These are phyloP conservation scores for Lentinus brumalis DNA, from an alignment of 768 basidiomycete genomes.

Conservation along the genomic window DNA sequence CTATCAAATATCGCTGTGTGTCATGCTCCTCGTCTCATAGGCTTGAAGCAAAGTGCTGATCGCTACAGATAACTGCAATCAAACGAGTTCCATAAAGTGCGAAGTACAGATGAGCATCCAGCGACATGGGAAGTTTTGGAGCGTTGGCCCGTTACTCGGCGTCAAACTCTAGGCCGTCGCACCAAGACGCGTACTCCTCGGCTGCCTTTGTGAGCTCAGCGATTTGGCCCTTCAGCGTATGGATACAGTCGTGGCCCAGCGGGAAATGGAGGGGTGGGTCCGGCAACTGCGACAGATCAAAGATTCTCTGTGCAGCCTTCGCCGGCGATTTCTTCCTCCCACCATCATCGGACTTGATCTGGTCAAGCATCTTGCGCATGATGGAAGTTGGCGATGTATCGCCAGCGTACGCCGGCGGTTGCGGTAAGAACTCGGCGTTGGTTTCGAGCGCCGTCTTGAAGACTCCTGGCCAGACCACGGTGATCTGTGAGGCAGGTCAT, in stretches of 20 bases:
- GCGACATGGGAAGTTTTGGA: too few relatives aligned
- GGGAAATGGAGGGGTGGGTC: background rate
- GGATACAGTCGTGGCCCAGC: conserved; percentile 1
- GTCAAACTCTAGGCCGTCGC: background rate
- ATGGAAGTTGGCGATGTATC: too few relatives aligned
- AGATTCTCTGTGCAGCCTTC: background rate
- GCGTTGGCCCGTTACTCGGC: background rate
- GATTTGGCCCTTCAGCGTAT: background rate
- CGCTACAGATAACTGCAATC: too few relatives aligned
- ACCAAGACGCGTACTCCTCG: background rate
- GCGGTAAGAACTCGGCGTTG: background rate
- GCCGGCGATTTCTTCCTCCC: too few relatives aligned
- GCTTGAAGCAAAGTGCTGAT: too few relatives aligned
- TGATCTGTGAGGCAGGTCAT: background rate
- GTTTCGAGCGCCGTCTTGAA: conserved; percentile 17
- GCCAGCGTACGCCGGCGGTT: conserved; percentile 20
- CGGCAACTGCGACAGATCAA: background rate
- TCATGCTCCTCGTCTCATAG: too few relatives aligned
- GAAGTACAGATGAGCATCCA: too few relatives aligned
- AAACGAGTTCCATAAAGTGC: too few relatives aligned
- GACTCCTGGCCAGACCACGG: conserved; percentile 20
- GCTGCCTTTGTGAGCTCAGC: background rate
- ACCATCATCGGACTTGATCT: too few relatives aligned
- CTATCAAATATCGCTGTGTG: background rate
- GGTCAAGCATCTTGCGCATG: too few relatives aligned